Evolutionary conservation across 306 rosid species (phyloP).

Genomic region (Senna tora): DNA sequence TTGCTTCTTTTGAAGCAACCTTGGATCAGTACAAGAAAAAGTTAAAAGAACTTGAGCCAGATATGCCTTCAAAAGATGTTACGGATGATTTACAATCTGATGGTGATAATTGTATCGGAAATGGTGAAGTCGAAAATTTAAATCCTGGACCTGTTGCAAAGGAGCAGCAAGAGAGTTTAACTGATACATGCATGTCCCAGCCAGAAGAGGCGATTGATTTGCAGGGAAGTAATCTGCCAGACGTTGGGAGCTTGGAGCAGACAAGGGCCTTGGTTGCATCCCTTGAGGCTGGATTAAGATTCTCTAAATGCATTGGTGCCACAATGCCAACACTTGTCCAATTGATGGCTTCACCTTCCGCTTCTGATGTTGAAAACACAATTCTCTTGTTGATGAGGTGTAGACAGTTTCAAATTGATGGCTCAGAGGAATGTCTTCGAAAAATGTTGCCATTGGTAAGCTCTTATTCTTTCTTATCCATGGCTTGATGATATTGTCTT

Average conservation of each 20-base stretch:
- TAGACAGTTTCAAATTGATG: slow-evolving; percentile 95
- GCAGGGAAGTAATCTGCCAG: slow-evolving; percentile 71
- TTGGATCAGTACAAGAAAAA: slow-evolving; percentile 78
- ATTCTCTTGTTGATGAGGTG: slow-evolving; percentile 94
- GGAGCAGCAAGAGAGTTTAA: slow-evolving; percentile 66
- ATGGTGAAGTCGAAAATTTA: slow-evolving; percentile 66
- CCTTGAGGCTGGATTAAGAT: slow-evolving; percentile 88
- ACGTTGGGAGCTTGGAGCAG: slow-evolving; percentile 94
- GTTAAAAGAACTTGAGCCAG: slow-evolving; percentile 77
- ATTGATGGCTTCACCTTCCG: slow-evolving; percentile 94
- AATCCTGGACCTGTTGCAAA: slow-evolving; percentile 43
- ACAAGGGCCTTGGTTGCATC: slow-evolving; percentile 97
- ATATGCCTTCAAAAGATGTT: slow-evolving; percentile 52
- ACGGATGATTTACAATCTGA: slow-evolving; percentile 49
- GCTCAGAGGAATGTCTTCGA: slow-evolving; percentile 85
- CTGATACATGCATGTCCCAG: slow-evolving; percentile 72
- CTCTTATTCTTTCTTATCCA: slow-evolving; percentile 22
- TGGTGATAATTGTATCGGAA: slow-evolving; percentile 44
- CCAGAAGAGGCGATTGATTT: slow-evolving; percentile 49
- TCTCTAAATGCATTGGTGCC: slow-evolving; percentile 76
- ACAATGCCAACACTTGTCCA: slow-evolving; percentile 87
- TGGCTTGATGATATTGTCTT: slow-evolving; percentile 26
- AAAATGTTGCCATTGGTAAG: slow-evolving; percentile 94
- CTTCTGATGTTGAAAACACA: slow-evolving; percentile 89
- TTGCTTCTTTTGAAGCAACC: slow-evolving; percentile 88